Evolutionary conservation across 169 alveolate genomes (phyloP).

Genomic region (Cardiosporidium cionae): DNA sequence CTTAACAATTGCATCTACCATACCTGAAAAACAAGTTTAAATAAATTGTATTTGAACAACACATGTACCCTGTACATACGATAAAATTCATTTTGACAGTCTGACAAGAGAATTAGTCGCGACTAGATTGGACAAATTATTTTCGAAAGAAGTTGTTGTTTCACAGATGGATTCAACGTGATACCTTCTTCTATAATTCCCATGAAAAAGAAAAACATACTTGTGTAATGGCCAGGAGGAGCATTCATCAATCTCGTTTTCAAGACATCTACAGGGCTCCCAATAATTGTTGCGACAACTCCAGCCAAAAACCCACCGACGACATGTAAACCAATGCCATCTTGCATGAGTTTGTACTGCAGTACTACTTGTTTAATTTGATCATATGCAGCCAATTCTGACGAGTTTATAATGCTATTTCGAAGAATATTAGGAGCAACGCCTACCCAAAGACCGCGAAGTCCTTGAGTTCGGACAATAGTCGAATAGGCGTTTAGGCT

Average conservation of each 20-base stretch:
- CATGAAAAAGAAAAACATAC: background rate
- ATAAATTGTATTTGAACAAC: too few species aligned
- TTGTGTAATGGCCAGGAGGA: conserved; percentile 13
- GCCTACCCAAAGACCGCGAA: conserved; percentile 52
- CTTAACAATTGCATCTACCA: background rate
- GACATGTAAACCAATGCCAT: conserved; percentile 44
- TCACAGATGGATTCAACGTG: too few species aligned
- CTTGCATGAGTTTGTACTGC: conserved; percentile 41
- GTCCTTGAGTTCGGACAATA: conserved; percentile 40
- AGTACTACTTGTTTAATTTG: conserved; percentile 44
- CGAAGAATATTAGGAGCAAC: conserved; percentile 54
- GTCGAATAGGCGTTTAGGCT: conserved; percentile 39
- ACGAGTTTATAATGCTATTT: conserved; percentile 50
- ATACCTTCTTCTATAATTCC: background rate
- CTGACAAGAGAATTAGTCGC: too few species aligned
- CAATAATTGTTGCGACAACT: conserved; percentile 46
- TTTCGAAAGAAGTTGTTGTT: too few species aligned
- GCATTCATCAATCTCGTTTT: conserved; percentile 64
- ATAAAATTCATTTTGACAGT: too few species aligned
- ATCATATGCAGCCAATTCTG: conserved; percentile 56
- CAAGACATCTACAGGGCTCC: conserved; percentile 58
- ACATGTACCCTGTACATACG: too few species aligned
- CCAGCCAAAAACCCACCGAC: conserved; percentile 58
- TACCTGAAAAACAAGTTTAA: background rate
- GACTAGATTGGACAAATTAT: too few species aligned